Evolutionary conservation across 1,284 basidiomycete species (phyloP), one percentile per base, ranked within the genome.

Genomic region (Inonotus obliquus): DNA sequence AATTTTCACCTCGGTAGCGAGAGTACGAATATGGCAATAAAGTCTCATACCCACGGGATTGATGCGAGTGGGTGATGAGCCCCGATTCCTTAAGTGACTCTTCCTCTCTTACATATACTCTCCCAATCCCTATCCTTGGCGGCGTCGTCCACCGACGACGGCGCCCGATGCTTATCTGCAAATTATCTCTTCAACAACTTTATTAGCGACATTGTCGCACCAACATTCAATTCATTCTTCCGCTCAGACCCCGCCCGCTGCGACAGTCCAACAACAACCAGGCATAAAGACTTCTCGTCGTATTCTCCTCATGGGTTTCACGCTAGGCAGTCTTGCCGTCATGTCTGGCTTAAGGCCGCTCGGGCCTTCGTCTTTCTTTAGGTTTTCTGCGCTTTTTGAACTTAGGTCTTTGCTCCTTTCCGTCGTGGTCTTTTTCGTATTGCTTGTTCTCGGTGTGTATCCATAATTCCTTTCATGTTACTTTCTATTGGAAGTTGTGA

Each of bases 401-500:
- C 73, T 88, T 70, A 82, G 82, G 73, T 86, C 86, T 66, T 76
- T 88, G 68, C 79, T 91, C 71, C 84, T 83, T 68, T 79, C 82
- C 62, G 75, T 87, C 69, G 79, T 89, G 68, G 82, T 88, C 69
- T 74, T 81, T 71, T 81, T 87, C 69, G 80, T 91, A 67, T 70
- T 86, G 66, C 77, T 89, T 69, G 79, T 91, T 66, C 78, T 92
- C 60, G 91, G 91, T 91, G 67, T 74, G 87, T 11, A 44, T n/a
- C n/a, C 32, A 9, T 32, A 32, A 32, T 32, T 9, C 32, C 48
- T 65, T 58, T 57, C 35, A 66, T 66, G 39, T 54, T 57, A 45
- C 64, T 54, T 39, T 61, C 63, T 61, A 57, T 56, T 41, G 53
- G 58, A 59, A 55, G 23, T 54, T 57, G 58, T 10, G n/a, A n/a